Conservation (phyloP, 306 rosid species). For the Astragalus glycyphyllos region DNA sequence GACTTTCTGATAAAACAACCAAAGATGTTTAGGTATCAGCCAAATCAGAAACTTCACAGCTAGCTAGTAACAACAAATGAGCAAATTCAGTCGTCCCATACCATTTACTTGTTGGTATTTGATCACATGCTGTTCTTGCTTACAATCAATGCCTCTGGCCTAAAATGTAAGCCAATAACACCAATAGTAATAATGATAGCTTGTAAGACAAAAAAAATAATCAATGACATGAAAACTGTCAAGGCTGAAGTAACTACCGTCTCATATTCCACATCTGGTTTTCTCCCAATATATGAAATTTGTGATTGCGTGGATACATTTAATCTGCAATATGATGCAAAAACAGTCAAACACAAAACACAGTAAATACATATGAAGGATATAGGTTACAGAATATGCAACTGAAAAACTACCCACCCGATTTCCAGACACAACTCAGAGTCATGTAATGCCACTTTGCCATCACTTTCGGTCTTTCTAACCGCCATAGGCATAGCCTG, state of each 20-base stretch:
- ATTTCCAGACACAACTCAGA: constrained; percentile 50
- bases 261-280: constrained; percentile 46
- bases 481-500: constrained; percentile 34
- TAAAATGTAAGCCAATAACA: constrained; percentile 41
- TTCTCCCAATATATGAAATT: constrained; percentile 41
- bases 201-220: constrained; percentile 7
- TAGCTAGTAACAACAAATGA: constrained; percentile 2
- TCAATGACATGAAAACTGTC: neutral
- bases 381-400: constrained; percentile 28
- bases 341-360: constrained; percentile 8
- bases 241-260: constrained; percentile 51
- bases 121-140: constrained; percentile 44
- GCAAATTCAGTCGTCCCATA: constrained; percentile 36
- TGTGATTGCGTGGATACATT: constrained; percentile 48
- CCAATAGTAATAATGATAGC: constrained; percentile 4
- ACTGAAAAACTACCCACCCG: constrained; percentile 55
- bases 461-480: constrained; percentile 45
- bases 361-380: neutral
- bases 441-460: constrained; percentile 39
- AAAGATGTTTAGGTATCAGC: constrained; percentile 5
- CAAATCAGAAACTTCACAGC: constrained; percentile 26
- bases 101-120: constrained; percentile 55
- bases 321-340: constrained; percentile 49
- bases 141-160: constrained; percentile 47
- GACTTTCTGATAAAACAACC: constrained; percentile 40